Evolutionary conservation across 257 asterid species (phyloP).

Genomic region (Solanum appendiculatum): DNA sequence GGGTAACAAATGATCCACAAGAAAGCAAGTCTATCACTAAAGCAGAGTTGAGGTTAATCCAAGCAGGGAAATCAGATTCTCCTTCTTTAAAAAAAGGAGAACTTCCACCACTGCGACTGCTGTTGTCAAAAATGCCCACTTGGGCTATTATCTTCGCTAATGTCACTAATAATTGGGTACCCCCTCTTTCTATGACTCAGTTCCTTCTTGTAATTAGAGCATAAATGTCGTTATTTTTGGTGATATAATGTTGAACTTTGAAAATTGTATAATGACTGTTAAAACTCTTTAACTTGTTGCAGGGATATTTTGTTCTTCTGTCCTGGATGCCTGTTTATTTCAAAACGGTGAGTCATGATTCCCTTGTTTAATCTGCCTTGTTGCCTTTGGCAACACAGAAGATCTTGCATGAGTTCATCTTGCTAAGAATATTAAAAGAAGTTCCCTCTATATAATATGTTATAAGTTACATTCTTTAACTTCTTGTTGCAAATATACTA

Average conservation of each 20-base stretch:
- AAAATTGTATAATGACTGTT: not conserved
- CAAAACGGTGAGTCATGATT: conserved; percentile 58
- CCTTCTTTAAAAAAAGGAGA: conserved; percentile 37
- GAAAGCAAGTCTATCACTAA: conserved; percentile 46
- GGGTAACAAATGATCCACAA: conserved; percentile 62
- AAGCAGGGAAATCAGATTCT: conserved; percentile 72
- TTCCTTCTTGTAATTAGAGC: not conserved
- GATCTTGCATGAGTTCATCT: not conserved
- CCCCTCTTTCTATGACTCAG: not conserved
- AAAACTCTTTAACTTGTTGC: conserved; percentile 20
- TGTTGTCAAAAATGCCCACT: conserved; percentile 70
- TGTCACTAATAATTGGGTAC: conserved; percentile 78
- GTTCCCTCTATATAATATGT: not conserved
- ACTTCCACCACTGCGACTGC: conserved; percentile 52
- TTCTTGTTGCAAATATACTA: not conserved
- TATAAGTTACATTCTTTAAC: not conserved
- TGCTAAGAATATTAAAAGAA: not conserved
- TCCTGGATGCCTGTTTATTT: conserved; percentile 99
- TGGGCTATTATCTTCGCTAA: conserved; percentile 96
- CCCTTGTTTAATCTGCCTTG: not conserved
- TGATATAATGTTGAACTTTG: not conserved
- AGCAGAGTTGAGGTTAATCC: conserved; percentile 60
- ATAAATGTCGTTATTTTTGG: not conserved
- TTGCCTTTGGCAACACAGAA: not conserved
- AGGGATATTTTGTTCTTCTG: conserved; percentile 97